Conservation (phyloP, 768 basidiomycete genomes). For the Termitomyces sp. region DNA sequence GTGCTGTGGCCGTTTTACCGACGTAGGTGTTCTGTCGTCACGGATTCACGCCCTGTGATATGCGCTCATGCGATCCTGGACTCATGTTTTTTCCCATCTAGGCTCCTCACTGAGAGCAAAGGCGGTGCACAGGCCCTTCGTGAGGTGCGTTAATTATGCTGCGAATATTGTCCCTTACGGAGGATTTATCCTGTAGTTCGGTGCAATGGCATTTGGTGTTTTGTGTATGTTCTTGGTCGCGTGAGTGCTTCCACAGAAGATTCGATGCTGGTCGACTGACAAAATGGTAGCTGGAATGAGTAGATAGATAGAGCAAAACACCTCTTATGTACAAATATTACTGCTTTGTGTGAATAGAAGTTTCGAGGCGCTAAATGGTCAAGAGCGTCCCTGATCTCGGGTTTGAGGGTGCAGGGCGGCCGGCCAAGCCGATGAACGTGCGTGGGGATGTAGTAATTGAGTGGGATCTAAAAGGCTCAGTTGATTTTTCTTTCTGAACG, state of each 20-base stretch:
- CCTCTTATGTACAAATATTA: not conserved
- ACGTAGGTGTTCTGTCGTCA: slow-evolving; percentile 49
- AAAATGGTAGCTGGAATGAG: slow-evolving; percentile 65
- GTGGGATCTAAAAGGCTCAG: slow-evolving; percentile 6
- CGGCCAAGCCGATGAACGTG: slow-evolving; percentile 46
- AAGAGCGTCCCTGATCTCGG: slow-evolving; percentile 4
- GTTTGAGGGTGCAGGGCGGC: slow-evolving; percentile 9
- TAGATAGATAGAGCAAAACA: slow-evolving; percentile 18
- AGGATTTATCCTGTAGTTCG: slow-evolving; percentile 54
- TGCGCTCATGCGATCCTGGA: not conserved
- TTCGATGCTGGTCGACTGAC: not conserved
- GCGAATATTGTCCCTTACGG: slow-evolving; percentile 6
- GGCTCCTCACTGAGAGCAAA: slow-evolving; percentile 82
- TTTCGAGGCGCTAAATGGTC: not conserved
- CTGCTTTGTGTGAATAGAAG: not conserved
- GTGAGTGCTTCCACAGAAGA: slow-evolving; percentile 45
- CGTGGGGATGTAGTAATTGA: slow-evolving; percentile 29
- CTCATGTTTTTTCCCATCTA: slow-evolving; percentile 10
- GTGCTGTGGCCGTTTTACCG: slow-evolving; percentile 86
- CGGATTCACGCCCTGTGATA: not conserved
- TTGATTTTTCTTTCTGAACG: slow-evolving; percentile 19
- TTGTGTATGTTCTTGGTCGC: slow-evolving; percentile 89
- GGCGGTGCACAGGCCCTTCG: slow-evolving; percentile 86
- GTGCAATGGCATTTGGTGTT: slow-evolving; percentile 88
- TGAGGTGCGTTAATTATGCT: slow-evolving; percentile 49